Evolutionary conservation across 2,329 filamentous ascomycete species (phyloP).

Genomic region (Pseudocercospora musae): DNA sequence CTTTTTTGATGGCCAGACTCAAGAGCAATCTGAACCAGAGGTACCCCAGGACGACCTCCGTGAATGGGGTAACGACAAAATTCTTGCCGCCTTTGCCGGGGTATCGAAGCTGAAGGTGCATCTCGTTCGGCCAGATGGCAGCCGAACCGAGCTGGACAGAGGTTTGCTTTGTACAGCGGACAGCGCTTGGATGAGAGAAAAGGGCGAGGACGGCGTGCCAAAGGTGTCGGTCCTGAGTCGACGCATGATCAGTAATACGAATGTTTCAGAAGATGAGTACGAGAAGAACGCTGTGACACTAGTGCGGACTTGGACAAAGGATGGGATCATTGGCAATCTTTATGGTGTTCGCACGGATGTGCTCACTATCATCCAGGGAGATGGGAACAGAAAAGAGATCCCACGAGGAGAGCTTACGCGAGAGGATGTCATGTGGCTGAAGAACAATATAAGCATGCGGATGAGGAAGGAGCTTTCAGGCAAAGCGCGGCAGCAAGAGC

Average conservation of each 20-base stretch:
- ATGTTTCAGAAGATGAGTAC: not conserved
- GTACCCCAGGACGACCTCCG: not conserved
- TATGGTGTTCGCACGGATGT: not conserved
- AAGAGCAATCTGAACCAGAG: not conserved
- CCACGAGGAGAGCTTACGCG: not conserved
- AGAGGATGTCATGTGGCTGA: conserved; percentile 3
- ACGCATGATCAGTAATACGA: not conserved
- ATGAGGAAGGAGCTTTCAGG: conserved; percentile 8
- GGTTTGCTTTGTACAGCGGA: conserved; percentile 1
- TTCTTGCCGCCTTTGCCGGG: not conserved
- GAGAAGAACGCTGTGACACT: not conserved
- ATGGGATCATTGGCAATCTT: not conserved
- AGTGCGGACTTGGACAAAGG: not conserved
- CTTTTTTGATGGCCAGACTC: not conserved
- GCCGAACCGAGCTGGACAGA: conserved; percentile 2
- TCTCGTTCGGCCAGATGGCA: conserved; percentile 7
- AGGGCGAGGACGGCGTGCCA: not conserved
- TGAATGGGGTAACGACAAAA: not conserved
- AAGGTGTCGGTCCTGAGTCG: not conserved
- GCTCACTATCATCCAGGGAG: conserved; percentile 3
- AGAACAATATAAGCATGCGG: conserved; percentile 1
- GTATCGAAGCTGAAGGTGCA: conserved; percentile 4
- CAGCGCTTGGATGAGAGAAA: not conserved
- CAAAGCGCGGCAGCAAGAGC: not conserved
- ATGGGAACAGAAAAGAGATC: conserved; percentile 7